phyloP scores from a whole-genome alignment of 1,284 basidiomycete genomes.

The Boletus calvinii region DNA sequence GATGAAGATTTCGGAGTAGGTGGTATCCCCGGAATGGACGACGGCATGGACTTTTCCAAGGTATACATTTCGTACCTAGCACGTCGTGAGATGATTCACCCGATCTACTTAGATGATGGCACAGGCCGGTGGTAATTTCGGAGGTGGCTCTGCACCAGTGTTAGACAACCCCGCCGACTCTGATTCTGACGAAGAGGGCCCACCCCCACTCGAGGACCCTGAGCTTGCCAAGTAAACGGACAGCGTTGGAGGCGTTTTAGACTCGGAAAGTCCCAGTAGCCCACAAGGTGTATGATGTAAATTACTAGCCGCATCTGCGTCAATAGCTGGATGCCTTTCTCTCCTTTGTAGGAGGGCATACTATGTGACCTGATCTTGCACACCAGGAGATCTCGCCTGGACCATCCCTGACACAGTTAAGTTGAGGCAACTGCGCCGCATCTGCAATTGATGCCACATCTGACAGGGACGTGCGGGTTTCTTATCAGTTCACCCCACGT shows the following conservation, averaged over 20 bases:
- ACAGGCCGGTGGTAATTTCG: slow-evolving; percentile 33
- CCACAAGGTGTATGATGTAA: slow-evolving; percentile 18
- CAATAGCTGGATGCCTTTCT: neutral
- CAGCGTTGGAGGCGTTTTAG: neutral
- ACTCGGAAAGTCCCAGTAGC: slow-evolving; percentile 1
- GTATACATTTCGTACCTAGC: slow-evolving; percentile 33
- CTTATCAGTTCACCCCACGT: neutral
- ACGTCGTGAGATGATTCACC: slow-evolving; percentile 9
- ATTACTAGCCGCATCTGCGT: slow-evolving; percentile 5
- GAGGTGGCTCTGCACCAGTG: slow-evolving; percentile 39
- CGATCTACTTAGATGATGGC: slow-evolving; percentile 58
- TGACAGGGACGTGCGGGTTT: neutral
- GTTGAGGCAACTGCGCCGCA: too few relatives aligned
- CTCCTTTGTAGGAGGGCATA: neutral
- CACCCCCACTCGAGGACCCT: slow-evolving; percentile 72
- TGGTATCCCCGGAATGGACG: slow-evolving; percentile 44
- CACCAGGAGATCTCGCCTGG: neutral
- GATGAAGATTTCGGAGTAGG: slow-evolving; percentile 44
- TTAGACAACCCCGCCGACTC: slow-evolving; percentile 39
- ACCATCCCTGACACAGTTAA: too few relatives aligned
- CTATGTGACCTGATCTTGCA: neutral
- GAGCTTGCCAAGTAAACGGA: slow-evolving; percentile 34
- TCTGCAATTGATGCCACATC: too few relatives aligned
- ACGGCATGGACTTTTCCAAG: slow-evolving; percentile 49
- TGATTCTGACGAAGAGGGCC: slow-evolving; percentile 65